A percentile compares a stretch with the other conserved stretches of the same genome.
These are phyloP conservation scores for Mucor irregularis DNA, from an alignment of 371 early-diverging fungal species.

Conservation along the genomic window DNA sequence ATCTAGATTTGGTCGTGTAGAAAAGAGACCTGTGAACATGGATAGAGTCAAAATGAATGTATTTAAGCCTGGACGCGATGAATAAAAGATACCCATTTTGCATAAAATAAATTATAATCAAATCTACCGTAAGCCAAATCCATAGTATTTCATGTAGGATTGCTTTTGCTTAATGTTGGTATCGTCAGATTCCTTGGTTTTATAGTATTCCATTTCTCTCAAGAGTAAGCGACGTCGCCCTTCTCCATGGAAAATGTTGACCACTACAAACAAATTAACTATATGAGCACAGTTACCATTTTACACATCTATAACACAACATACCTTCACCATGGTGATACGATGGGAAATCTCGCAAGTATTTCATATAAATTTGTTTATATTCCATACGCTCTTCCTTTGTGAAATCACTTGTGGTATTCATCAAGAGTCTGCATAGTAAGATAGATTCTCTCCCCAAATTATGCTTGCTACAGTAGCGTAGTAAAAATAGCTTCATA, in stretches of 20 bases:
- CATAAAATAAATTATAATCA: not conserved
- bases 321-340: not conserved
- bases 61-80: slow-evolving; percentile 8
- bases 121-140: not conserved
- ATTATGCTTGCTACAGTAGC: not conserved
- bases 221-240: not conserved
- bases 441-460: not conserved
- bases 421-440: not conserved
- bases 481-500: not conserved
- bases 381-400: not conserved
- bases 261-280: not conserved
- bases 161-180: not conserved
- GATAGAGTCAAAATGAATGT: slow-evolving; percentile 34
- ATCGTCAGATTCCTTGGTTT: not conserved
- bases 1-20: slow-evolving; percentile 61
- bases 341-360: not conserved
- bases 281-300: not conserved
- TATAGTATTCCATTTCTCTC: not conserved
- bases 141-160: not conserved
- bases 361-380: not conserved
- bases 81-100: no score
- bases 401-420: not conserved
- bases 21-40: slow-evolving; percentile 23
- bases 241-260: not conserved
- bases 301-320: not conserved